Evolutionary conservation across 139 green algal species (phyloP), one percentile per base, ranked within the genome.

Genomic region (Closterium sp.): DNA sequence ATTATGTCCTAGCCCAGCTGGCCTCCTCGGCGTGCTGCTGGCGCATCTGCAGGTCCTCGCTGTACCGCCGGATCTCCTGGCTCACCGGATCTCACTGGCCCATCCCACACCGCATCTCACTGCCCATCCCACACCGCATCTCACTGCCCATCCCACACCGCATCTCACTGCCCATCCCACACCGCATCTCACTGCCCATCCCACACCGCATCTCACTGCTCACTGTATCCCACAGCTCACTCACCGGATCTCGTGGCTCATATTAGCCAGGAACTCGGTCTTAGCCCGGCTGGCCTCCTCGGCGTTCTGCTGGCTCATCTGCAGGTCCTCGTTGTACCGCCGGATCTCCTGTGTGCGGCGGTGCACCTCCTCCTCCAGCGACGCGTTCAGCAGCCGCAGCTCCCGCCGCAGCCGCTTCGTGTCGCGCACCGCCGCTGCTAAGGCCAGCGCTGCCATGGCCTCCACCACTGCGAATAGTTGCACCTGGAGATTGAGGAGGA

Each of bases 201-300:
- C n/a, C 28, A 2, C n/a, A 86, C 30, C n/a, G 81, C n/a, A 86
- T 1, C 81, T 0, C 81, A 86, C 81, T 12, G 25, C 81, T 32
- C 30, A 0, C 81, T 1, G n/a, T n/a, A n/a, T 23, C 32, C 4
- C 84, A 87, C 32, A 2, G 16, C 1, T 19, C 21, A 12, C 87
- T 38, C n/a, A 91, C 89, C 89, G 25, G 88, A 99, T 98, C 92
- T 99, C 97, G 91, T 99, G 97, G 38, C 94, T 97, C 97, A 99
- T 99, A 85, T 96, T 96, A 9, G 97, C 97, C 34, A 99, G 95
- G 95, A 99, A 99, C 93, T 97, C 95, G 31, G 87, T 95, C 96
- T 99, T 99, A 34, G 97, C 97, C 91, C 98, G 96, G 21, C 95
- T 98, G 69, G 97, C 96, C 1, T 95, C 94, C 21, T 94, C 92